Evolutionary conservation across 179 eudicot species (phyloP).

Genomic region (Vitellaria paradoxa): DNA sequence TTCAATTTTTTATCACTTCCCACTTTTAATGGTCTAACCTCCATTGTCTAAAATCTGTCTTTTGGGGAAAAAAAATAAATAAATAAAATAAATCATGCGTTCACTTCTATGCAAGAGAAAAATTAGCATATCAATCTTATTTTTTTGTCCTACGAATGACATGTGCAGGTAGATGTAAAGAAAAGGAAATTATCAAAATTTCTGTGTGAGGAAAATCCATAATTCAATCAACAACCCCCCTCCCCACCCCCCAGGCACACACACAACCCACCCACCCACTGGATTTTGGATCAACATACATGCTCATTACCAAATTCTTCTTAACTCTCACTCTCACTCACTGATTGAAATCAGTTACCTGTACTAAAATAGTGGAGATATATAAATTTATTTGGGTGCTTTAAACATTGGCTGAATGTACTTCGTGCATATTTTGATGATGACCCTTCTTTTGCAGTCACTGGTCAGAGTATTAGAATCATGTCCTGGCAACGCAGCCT

Average conservation of each 20-base stretch:
- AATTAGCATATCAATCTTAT: background rate
- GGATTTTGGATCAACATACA: no score
- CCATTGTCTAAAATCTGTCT: no score
- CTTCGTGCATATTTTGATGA: slow-evolving; percentile 16
- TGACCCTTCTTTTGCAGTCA: slow-evolving; percentile 53
- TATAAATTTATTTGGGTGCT: background rate
- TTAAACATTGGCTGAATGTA: background rate
- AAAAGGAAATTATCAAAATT: no score
- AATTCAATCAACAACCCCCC: no score
- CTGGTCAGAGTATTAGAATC: slow-evolving; percentile 72
- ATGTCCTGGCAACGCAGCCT: slow-evolving; percentile 52
- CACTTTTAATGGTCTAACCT: no score
- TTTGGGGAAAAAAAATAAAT: no score
- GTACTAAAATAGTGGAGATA: background rate
- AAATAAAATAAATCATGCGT: no score
- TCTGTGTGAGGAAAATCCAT: no score
- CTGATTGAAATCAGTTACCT: background rate
- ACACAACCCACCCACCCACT: no score
- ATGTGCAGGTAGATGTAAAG: background rate
- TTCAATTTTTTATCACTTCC: no score
- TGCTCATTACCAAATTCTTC: background rate
- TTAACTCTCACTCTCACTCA: background rate
- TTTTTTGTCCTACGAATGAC: background rate
- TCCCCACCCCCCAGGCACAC: no score
- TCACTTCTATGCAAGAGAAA: background rate